phyloP scores from a whole-genome alignment of 2,329 filamentous ascomycete species.

The Aspergillus neoniger region DNA sequence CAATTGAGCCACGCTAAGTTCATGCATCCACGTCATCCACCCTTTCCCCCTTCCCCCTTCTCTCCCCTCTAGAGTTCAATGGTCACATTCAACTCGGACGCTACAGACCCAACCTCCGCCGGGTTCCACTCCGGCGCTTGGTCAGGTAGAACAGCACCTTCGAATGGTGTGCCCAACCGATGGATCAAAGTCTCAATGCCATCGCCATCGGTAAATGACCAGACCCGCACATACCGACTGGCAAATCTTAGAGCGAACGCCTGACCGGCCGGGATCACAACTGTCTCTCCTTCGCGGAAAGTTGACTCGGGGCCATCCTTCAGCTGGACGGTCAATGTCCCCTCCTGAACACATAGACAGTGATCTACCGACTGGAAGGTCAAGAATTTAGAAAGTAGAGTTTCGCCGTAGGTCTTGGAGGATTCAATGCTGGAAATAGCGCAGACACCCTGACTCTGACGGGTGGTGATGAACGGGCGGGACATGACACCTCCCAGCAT shows the following conservation, averaged over 20 bases:
- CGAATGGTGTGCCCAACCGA: conserved; percentile 37
- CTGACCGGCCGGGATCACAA: conserved; percentile 52
- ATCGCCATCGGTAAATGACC: conserved; percentile 52
- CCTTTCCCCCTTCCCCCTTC: neutral
- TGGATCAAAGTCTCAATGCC: conserved; percentile 53
- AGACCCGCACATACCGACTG: conserved; percentile 51
- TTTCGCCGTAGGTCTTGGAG: conserved; percentile 37
- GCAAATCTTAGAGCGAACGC: conserved; percentile 49
- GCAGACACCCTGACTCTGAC: conserved; percentile 53
- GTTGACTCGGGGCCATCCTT: conserved; percentile 35
- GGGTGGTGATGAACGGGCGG: conserved; percentile 51
- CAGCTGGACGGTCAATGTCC: conserved; percentile 47
- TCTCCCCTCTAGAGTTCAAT: conserved; percentile 11
- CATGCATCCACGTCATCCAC: neutral
- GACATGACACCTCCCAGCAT: conserved; percentile 39
- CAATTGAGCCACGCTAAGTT: neutral
- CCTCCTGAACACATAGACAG: conserved; percentile 54
- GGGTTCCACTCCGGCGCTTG: conserved; percentile 28
- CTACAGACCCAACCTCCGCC: conserved; percentile 21
- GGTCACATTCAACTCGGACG: conserved; percentile 21
- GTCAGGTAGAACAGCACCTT: conserved; percentile 45
- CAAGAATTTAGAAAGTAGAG: conserved; percentile 41
- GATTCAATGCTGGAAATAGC: conserved; percentile 57
- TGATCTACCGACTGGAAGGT: conserved; percentile 55
- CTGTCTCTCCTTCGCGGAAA: conserved; percentile 52